Conservation (phyloP, 75 land plant genomes). For the Sequoiadendron giganteum region DNA sequence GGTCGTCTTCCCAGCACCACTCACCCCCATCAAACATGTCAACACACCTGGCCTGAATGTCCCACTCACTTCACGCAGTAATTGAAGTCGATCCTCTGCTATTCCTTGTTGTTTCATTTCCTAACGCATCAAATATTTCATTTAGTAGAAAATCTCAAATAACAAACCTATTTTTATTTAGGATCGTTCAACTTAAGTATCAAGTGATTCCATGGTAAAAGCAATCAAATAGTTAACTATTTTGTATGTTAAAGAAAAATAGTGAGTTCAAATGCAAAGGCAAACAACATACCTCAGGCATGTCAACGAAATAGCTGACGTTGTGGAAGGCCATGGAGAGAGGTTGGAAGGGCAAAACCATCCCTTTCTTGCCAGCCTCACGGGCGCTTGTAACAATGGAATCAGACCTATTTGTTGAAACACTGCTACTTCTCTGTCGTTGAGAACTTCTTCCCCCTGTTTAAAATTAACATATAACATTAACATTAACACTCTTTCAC, state of each 20-base stretch:
- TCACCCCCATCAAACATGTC: conserved; percentile 75
- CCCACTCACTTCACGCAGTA: conserved; percentile 63
- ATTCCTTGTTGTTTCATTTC: conserved; percentile 72
- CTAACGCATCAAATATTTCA: conserved; percentile 12
- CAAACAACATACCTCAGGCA: conserved; percentile 27
- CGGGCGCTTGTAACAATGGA: too few relatives aligned
- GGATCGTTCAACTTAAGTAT: too few relatives aligned
- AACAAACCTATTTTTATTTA: too few relatives aligned
- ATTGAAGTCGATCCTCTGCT: conserved; percentile 41
- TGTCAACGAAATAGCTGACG: conserved; percentile 74
- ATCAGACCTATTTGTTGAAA: not conserved
- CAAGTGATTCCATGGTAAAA: too few relatives aligned
- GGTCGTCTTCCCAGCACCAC: conserved; percentile 83
- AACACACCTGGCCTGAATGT: conserved; percentile 74
- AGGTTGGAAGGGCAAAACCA: conserved; percentile 81
- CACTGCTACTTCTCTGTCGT: not conserved
- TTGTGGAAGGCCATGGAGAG: conserved; percentile 66
- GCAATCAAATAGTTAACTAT: too few relatives aligned
- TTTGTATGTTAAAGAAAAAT: too few relatives aligned
- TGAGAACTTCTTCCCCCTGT: not conserved
- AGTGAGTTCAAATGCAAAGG: not conserved
- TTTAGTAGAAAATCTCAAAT: too few relatives aligned
- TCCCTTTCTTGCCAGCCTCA: conserved; percentile 36
- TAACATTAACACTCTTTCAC: not conserved
- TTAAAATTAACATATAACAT: too few relatives aligned